Base-by-base conservation (phyloP, 768 basidiomycete genomes). In the Fomitopsis pulvina region DNA sequence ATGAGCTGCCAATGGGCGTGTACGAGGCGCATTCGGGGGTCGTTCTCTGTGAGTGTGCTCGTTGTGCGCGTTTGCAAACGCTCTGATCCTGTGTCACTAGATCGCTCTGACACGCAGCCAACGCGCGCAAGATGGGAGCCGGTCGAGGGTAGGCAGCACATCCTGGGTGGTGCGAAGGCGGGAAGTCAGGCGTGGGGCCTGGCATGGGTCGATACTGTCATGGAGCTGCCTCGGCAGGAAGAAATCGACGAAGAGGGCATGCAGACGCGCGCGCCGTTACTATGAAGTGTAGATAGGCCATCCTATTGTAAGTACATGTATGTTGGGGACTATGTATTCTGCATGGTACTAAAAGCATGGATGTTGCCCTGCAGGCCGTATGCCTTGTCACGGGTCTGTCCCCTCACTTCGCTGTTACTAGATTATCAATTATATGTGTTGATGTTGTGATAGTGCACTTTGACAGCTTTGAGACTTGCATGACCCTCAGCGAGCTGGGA, bases 21-120 rank as follows among this genome's bases (percentile, higher is more conserved):
- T 94, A 92, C 58, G 92, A 95, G 57, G 82, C 90, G 7, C 91
- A 95, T 61, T 76, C 83, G 0, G 82, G 83, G 32, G 63, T 83
- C 27, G 76, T 91, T 5, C 78, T 85, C 58, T 88, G 90, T 91
- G 61, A 60, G 53, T 47, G 51, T 28, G 27, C 53, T 51, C 26
- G 41, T 22, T n/a, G 12, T 45, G 9, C 26, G 4, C 34, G 14
- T 14, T 37, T 16, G 14, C 34, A 16, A 12, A 45, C 21, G 9
- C 4, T 30, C 25, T 45, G 43, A 28, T 29, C n/a, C 10, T 22
- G 14, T 22, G 21, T 14, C 18, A 22, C 52, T 51, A 92, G 90
- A 91, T 63, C 86, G 85, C 14, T 64, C 70, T 0, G 82, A 90
- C 59, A 89, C 87, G 1, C 92, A 95, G 58, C 83, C 92, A 0